Evolutionary conservation across 495 filamentous ascomycete genomes (phyloP), one percentile per base, ranked within the genome.

Genomic region (Podospora pseudocomata): DNA sequence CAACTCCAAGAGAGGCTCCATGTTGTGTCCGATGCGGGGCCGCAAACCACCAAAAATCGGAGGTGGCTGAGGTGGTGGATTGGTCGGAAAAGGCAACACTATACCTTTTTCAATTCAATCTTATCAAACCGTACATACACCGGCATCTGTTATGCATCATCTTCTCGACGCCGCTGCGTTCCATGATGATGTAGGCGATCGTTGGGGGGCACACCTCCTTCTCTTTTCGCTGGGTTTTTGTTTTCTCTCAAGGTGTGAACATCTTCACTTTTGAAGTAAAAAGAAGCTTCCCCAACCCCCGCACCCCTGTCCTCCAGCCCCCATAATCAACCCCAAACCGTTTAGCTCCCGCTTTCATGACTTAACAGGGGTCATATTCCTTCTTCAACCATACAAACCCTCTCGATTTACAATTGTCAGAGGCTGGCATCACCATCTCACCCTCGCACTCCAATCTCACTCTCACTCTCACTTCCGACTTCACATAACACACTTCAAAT

Each of bases 241-340:
- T 6, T 39, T 5, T 0, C 34, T 23, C 20, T 23, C 20, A 23
- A 23, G 20, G 20, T 23, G 20, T 23, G 20, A 23, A 23, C 20
- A 23, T 23, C 20, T 23, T 23, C 20, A 23, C 20, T 23, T 23
- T 23, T 23, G 20, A 23, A 23, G 39, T 49, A 11, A 0, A 49
- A 49, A 49, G 39, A 49, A 49, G 39, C 59, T 30, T 26, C 59
- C 30, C 30, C 30, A 59, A 59, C 56, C 64, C 28, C 64, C 54
- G 34, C 27, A 65, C 13, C 28, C 64, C 27, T 20, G 11, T 5
- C 30, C 2, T 20, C 56, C 56, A 59, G 7, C 3, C 7, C 26
- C 23, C 59, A 61, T 61, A 28, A 56, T 39, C 65, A 61, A 27
- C 57, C 65, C 54, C 56, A 60, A 66, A 16, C 49, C 18, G 58